A percentile compares a stretch with the other conserved stretches of the same genome.
phyloP scores from a whole-genome alignment of 768 basidiomycete species.

The Hirschioporus abietinus region DNA sequence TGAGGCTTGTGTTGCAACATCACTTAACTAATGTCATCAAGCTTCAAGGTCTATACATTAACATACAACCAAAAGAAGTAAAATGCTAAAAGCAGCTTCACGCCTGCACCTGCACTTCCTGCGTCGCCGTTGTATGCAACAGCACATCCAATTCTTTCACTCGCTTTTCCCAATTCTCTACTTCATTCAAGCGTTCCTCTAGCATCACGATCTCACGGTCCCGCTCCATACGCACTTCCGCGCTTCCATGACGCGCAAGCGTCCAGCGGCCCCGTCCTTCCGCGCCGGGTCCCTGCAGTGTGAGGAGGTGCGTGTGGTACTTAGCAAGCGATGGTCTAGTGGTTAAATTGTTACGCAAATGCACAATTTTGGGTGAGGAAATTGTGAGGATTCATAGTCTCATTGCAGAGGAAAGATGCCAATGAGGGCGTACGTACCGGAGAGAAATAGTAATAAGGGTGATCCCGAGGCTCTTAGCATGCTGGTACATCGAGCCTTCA shows the following conservation, averaged over 20 bases:
- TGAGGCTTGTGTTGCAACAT: not conserved
- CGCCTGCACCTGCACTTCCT: not conserved
- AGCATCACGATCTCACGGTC: conserved; percentile 68
- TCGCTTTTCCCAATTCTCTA: conserved; percentile 66
- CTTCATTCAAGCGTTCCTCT: conserved; percentile 64
- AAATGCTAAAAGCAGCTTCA: not conserved
- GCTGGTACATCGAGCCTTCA: conserved; percentile 93
- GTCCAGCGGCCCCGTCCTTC: conserved; percentile 70
- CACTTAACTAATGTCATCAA: not conserved
- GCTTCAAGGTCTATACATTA: not conserved
- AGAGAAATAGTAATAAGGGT: conserved; percentile 92
- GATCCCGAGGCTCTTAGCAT: conserved; percentile 82
- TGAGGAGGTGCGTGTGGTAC: conserved; percentile 85
- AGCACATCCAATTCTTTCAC: conserved; percentile 58
- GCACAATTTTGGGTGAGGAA: not conserved
- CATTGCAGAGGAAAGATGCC: not conserved
- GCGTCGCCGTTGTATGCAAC: conserved; percentile 23
- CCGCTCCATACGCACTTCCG: conserved; percentile 68
- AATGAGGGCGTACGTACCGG: conserved; percentile 40
- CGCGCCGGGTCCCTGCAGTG: conserved; percentile 46
- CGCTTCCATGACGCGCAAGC: conserved; percentile 63
- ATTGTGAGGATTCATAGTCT: not conserved
- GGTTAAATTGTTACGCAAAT: conserved; percentile 1
- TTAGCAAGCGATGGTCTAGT: conserved; percentile 75
- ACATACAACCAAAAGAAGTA: not conserved